Percentiles rank a stretch among this genome's conserved stretches.
Evolutionary conservation across 768 basidiomycete species (phyloP).

Genomic region (Cubamyces lactineus): DNA sequence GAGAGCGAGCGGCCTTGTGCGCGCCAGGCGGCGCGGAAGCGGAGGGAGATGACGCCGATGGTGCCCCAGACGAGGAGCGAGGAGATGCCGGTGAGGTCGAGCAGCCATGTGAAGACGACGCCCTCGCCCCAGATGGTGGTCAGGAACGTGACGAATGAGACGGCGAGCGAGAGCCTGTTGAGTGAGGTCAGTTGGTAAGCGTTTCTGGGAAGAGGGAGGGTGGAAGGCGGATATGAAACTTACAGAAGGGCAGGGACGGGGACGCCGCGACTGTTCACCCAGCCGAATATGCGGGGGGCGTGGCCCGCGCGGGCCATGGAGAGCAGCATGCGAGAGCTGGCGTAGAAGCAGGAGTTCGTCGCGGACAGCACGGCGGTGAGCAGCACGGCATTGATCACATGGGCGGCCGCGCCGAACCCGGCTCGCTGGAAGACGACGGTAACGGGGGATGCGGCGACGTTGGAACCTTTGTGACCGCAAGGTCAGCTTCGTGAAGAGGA

Average conservation of each 20-base stretch:
- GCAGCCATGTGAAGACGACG: conserved; percentile 59
- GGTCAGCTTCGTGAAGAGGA: background rate
- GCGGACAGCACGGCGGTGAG: conserved; percentile 68
- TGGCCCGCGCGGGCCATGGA: conserved; percentile 67
- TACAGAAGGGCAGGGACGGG: conserved; percentile 56
- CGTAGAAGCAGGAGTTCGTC: conserved; percentile 69
- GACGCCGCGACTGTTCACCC: conserved; percentile 65
- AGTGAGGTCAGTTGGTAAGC: too few relatives aligned
- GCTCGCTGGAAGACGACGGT: conserved; percentile 67
- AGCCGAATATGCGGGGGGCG: conserved; percentile 66
- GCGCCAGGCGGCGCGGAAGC: conserved; percentile 64
- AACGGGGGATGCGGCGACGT: conserved; percentile 61
- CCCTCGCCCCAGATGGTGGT: conserved; percentile 63
- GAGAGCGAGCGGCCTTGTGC: conserved; percentile 52
- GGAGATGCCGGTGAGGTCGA: conserved; percentile 67
- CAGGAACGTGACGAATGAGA: conserved; percentile 55
- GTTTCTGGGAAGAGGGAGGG: background rate
- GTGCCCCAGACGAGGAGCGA: conserved; percentile 70
- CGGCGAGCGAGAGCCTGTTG: conserved; percentile 48
- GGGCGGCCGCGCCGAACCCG: conserved; percentile 61
- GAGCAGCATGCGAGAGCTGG: conserved; percentile 61
- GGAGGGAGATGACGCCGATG: conserved; percentile 56
- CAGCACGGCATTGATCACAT: conserved; percentile 68
- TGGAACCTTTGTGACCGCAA: conserved; percentile 39
- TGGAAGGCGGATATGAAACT: conserved; percentile 5